These are phyloP conservation scores for Coelastrella sp. DNA, from an alignment of 139 green algal species.

Conservation along the genomic window DNA sequence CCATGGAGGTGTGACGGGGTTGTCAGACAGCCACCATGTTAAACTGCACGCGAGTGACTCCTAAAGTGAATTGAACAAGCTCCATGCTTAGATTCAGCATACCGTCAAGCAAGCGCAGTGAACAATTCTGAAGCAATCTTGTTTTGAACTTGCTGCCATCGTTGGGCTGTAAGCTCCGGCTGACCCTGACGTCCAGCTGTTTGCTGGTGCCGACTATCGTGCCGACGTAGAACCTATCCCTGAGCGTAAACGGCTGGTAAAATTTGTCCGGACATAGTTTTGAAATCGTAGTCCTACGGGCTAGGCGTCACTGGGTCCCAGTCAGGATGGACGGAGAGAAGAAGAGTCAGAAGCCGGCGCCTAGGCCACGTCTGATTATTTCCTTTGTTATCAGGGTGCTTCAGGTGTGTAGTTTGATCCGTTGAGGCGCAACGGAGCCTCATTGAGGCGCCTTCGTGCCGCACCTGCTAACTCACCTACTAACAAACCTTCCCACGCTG, in stretches of 20 bases:
- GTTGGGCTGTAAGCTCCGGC: background rate
- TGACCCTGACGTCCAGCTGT: background rate
- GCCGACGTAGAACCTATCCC: background rate
- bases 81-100: too few species aligned
- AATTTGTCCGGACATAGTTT: background rate
- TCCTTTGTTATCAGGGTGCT: constrained; percentile 10
- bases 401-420: background rate
- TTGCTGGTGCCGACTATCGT: background rate
- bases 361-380: constrained; percentile 2
- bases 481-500: background rate
- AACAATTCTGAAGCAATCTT: background rate
- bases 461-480: background rate
- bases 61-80: too few species aligned
- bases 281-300: background rate
- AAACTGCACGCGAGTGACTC: too few species aligned
- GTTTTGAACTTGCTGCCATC: background rate
- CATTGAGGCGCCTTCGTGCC: background rate
- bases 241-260: too few species aligned
- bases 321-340: constrained; percentile 7
- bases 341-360: background rate
- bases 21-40: too few species aligned
- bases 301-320: background rate
- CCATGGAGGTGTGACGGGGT: too few species aligned
- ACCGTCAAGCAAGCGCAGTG: too few species aligned
- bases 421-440: background rate